These are phyloP conservation scores for Cydonia oblonga DNA, from an alignment of 331 rosid genomes.

Conservation along the genomic window DNA sequence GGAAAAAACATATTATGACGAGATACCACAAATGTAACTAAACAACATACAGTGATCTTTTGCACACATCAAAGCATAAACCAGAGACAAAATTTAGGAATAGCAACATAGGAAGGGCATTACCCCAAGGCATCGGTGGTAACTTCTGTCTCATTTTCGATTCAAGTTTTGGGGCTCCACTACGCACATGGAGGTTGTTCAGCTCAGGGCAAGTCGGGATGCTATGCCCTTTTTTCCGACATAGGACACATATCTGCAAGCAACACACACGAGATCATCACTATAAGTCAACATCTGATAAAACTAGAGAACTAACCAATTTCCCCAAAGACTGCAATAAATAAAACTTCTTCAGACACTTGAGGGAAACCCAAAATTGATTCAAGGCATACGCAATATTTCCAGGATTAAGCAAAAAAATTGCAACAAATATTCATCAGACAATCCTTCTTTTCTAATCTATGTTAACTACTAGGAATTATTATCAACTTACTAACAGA, in stretches of 20 bases:
- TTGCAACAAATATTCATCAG: neutral
- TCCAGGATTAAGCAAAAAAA: neutral
- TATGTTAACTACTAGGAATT: neutral
- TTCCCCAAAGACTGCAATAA: neutral
- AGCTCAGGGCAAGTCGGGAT: slow-evolving; percentile 61
- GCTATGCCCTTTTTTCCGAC: slow-evolving; percentile 71
- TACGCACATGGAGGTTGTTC: neutral
- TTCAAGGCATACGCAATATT: neutral
- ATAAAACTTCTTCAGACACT: neutral
- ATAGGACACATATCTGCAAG: slow-evolving; percentile 76
- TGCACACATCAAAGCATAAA: neutral
- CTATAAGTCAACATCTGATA: neutral
- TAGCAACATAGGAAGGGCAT: neutral
- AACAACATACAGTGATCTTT: neutral
- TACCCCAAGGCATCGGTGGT: slow-evolving; percentile 30
- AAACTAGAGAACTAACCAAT: neutral
- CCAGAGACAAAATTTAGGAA: neutral
- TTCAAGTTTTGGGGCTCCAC: neutral
- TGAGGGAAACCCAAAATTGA: neutral
- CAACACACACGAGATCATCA: slow-evolving; percentile 3
- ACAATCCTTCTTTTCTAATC: slow-evolving; percentile 9
- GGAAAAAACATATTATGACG: neutral
- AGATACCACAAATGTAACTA: neutral
- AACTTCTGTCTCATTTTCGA: slow-evolving; percentile 4
- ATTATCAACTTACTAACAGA: neutral